Base-by-base conservation (phyloP, 495 filamentous ascomycete genomes). In the Hyaloscypha variabilis region DNA sequence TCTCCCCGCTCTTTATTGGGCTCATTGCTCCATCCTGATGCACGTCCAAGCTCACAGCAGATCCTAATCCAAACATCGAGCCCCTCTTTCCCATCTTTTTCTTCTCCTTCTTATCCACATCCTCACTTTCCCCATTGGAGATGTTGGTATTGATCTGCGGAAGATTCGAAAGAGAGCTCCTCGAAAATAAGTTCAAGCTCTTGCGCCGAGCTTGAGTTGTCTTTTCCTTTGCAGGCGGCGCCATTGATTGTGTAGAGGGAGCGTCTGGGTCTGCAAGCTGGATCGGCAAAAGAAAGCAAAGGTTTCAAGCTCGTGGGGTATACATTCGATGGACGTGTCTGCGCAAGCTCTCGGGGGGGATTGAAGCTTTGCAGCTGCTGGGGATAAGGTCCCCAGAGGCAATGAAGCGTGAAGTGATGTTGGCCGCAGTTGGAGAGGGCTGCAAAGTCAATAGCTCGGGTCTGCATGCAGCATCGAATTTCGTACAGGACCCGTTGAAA, bases 21-120 rank as follows among this genome's bases (percentile, higher is more conserved):
- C 69, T 72, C 64, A 62, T 42, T 19, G 51, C 28, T 34, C 67
- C 60, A 55, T 67, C 69, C 17, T 60, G 60, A 13, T n/a, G 29
- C 17, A 59, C 26, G 39, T 72, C 66, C 36, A 39, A 55, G 31
- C 60, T 67, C 10, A 50, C 23, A 54, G 63, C 52, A 54, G 64
- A 59, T 29, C 65, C 66, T 19, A 68, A n/a, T 28, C 66, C 55
- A 36, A 72, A 72, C 36, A 72, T 62, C 50, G 69, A 67, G 23
- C 14, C 34, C 30, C 67, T 36, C 61, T 69, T 72, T 25, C 50
- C 52, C 17, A 57, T 23, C 34, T 59, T 67, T 59, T 67, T 72
- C 66, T 49, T 67, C 14, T 62, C 63, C 30, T 65, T 67, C 42
- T 60, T 62, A 10, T 58, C 62, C 2, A 63, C 60, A 26, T 64